phyloP scores from a whole-genome alignment of 2,329 filamentous ascomycete species.

The Reticulascus tulasneorum region DNA sequence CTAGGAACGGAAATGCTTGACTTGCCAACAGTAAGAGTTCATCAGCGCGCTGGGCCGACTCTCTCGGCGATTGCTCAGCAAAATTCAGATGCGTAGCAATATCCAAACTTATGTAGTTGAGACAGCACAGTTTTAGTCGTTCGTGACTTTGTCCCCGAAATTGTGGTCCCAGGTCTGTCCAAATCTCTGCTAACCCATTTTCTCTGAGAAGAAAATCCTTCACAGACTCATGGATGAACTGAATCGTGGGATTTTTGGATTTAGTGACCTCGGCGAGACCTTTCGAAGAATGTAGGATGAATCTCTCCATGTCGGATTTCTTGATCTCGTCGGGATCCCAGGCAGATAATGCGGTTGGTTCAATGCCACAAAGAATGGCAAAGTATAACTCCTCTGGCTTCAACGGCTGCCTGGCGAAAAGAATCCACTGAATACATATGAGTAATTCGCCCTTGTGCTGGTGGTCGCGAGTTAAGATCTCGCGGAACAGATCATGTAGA shows the following conservation, averaged over 20 bases:
- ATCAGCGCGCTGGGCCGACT: fast-evolving
- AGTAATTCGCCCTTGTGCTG: constrained; percentile 32
- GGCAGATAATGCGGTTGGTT: constrained; percentile 5
- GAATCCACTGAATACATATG: constrained; percentile 44
- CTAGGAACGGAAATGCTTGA: constrained; percentile 1
- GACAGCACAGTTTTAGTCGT: background rate
- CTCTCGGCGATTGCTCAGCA: fast-evolving
- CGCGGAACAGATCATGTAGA: constrained; percentile 40
- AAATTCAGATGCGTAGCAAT: background rate
- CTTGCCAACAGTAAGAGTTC: background rate
- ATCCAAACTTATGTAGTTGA: background rate
- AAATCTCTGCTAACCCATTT: background rate
- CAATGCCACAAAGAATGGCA: constrained; percentile 25
- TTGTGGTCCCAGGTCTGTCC: background rate
- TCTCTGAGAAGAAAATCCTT: constrained; percentile 35
- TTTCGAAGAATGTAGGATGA: constrained; percentile 37
- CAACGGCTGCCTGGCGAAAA: constrained; percentile 40
- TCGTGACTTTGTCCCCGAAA: background rate
- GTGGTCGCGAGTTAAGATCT: constrained; percentile 41
- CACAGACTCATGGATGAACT: constrained; percentile 47
- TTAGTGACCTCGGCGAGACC: constrained; percentile 38
- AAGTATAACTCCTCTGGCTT: constrained; percentile 37
- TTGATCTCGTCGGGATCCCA: constrained; percentile 20
- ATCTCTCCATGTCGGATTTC: constrained; percentile 23
- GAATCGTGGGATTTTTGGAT: constrained; percentile 26